Percentiles rank a stretch among this genome's conserved stretches.
These are phyloP conservation scores for Pseudoscleropodium purum DNA, from an alignment of 225 moss, liverwort and hornwort species.

Conservation along the genomic window DNA sequence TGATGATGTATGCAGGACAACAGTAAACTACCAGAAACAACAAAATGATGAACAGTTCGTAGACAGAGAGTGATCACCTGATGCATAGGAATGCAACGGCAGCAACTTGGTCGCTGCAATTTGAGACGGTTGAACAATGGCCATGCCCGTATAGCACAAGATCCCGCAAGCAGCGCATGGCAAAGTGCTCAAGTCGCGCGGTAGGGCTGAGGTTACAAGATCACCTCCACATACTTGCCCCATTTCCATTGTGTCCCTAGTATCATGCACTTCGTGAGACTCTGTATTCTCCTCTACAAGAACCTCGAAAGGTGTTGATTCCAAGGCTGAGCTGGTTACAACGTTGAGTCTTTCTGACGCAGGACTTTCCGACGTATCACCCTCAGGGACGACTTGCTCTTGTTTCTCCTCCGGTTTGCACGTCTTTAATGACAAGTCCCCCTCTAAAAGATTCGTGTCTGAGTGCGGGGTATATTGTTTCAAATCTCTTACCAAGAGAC, in stretches of 20 bases:
- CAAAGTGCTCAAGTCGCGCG: conserved; percentile 74
- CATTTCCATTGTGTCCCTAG: neutral
- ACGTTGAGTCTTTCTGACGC: neutral
- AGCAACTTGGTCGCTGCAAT: conserved; percentile 36
- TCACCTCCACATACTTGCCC: conserved; percentile 4
- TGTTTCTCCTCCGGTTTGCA: conserved; percentile 2
- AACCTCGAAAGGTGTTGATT: conserved; percentile 1
- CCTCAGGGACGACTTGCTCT: neutral
- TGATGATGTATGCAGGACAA: neutral
- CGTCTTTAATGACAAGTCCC: neutral
- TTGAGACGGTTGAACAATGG: conserved; percentile 68
- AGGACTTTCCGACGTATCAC: conserved; percentile 4
- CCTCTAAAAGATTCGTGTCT: neutral
- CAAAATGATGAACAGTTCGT: neutral
- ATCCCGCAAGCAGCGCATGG: conserved; percentile 96
- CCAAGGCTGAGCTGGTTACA: neutral
- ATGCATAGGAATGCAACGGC: conserved; percentile 23
- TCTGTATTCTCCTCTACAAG: conserved; percentile 1
- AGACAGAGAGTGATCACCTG: conserved; percentile 11
- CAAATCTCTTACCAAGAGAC: conserved; percentile 56
- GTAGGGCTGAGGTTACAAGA: conserved; percentile 21
- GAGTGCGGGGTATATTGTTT: conserved; percentile 12
- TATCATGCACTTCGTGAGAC: neutral
- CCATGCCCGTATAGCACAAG: conserved; percentile 77
- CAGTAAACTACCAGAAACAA: neutral